phyloP scores from a whole-genome alignment of 2,329 filamentous ascomycete genomes.

The Ophiognomonia clavigignenti-juglandacearum region DNA sequence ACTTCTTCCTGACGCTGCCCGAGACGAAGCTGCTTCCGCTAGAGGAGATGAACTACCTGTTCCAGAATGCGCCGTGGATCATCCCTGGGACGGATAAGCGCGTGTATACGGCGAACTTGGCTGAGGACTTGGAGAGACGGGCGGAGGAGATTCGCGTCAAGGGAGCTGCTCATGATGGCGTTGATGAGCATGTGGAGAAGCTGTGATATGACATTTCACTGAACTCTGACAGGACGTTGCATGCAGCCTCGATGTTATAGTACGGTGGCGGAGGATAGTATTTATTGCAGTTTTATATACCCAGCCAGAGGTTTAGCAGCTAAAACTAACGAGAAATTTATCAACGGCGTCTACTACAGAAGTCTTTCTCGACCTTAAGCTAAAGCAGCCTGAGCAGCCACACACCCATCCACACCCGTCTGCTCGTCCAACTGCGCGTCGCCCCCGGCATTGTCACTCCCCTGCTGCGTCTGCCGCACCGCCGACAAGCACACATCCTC shows the following conservation, averaged over 20 bases:
- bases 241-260: too few species aligned
- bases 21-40: conserved; percentile 59
- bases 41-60: conserved; percentile 62
- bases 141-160: conserved; percentile 53
- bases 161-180: too few species aligned
- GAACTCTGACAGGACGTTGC: too few species aligned
- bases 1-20: conserved; percentile 58
- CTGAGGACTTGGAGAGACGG: conserved; percentile 51
- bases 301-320: too few species aligned
- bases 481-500: neutral
- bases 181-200: conserved; percentile 6
- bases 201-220: neutral
- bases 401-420: neutral
- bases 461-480: conserved; percentile 1
- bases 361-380: too few species aligned
- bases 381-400: too few species aligned
- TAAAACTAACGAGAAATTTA: too few species aligned
- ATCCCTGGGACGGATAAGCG: conserved; percentile 51
- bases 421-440: neutral
- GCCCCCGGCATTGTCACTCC: neutral
- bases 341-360: too few species aligned
- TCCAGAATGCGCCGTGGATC: conserved; percentile 56
- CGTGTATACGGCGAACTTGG: conserved; percentile 38
- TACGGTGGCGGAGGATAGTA: too few species aligned
- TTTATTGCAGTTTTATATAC: too few species aligned